Conservation (phyloP, 208 protist species). For the Naegleria gruberi region DNA sequence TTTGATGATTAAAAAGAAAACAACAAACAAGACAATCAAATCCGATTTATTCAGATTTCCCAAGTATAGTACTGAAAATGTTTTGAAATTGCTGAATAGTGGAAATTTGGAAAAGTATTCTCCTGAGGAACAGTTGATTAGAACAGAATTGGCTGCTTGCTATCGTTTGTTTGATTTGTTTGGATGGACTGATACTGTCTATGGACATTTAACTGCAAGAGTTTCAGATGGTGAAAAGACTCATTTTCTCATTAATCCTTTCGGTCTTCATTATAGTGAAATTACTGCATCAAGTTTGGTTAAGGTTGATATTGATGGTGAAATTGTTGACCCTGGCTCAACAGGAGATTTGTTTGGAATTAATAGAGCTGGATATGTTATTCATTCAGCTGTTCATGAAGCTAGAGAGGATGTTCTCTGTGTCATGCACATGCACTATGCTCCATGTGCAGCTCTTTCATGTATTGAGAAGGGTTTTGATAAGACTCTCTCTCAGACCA, state of each 20-base stretch:
- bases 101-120: background rate
- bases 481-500: background rate
- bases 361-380: slow-evolving; percentile 26
- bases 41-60: background rate
- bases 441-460: background rate
- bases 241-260: slow-evolving; percentile 27
- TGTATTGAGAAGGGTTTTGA: background rate
- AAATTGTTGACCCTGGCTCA: background rate
- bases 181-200: slow-evolving; percentile 22
- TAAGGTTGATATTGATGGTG: slow-evolving; percentile 13
- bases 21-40: background rate
- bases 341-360: slow-evolving; percentile 22
- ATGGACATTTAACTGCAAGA: slow-evolving; percentile 24
- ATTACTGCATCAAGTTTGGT: slow-evolving; percentile 20
- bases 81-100: background rate
- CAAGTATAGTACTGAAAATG: background rate
- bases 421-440: slow-evolving; percentile 10
- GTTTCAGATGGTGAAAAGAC: background rate
- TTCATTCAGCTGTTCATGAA: slow-evolving; percentile 15
- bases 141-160: slow-evolving; percentile 16
- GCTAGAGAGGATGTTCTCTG: background rate
- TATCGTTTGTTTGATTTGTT: slow-evolving; percentile 24
- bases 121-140: background rate
- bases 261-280: slow-evolving; percentile 12
- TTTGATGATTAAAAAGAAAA: background rate